A percentile compares a stretch with the other conserved stretches of the same genome.
phyloP scores from a whole-genome alignment of 108 stramenopile species.

The Pseudonitzschia delicatissima region DNA sequence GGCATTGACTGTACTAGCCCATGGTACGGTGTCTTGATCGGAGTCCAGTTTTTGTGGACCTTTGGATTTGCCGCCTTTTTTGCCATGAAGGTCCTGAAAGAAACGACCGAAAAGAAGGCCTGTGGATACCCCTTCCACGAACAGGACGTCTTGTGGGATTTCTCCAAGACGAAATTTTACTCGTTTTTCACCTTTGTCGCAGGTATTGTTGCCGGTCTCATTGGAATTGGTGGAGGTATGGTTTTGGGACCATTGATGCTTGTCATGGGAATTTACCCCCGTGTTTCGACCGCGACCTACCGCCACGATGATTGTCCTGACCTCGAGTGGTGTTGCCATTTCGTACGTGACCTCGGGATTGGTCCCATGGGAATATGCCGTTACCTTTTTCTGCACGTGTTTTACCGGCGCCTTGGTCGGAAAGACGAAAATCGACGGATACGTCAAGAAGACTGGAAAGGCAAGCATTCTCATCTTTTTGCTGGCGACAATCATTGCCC shows the following conservation, averaged over 20 bases:
- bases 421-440: constrained; percentile 60
- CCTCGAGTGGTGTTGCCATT: constrained; percentile 64
- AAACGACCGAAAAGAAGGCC: constrained; percentile 30
- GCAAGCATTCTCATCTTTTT: constrained; percentile 49
- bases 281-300: constrained; percentile 68
- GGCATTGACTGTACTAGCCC: constrained; percentile 62
- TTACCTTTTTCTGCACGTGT: constrained; percentile 62
- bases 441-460: constrained; percentile 64
- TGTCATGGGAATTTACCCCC: constrained; percentile 66
- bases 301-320: constrained; percentile 72
- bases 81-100: constrained; percentile 44
- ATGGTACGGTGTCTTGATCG: constrained; percentile 51
- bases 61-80: constrained; percentile 50
- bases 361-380: constrained; percentile 61
- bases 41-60: constrained; percentile 59
- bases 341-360: constrained; percentile 64
- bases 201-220: constrained; percentile 65
- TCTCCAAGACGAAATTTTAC: constrained; percentile 39
- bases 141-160: constrained; percentile 60
- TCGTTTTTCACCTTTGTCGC: constrained; percentile 59
- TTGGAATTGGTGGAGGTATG: constrained; percentile 85
- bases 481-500: constrained; percentile 59
- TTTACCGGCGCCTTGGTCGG: constrained; percentile 61
- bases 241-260: constrained; percentile 71
- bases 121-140: constrained; percentile 56